Evolutionary conservation across 164 flowering plant species (phyloP).

Genomic region (Tetrastigma voinierianum): DNA sequence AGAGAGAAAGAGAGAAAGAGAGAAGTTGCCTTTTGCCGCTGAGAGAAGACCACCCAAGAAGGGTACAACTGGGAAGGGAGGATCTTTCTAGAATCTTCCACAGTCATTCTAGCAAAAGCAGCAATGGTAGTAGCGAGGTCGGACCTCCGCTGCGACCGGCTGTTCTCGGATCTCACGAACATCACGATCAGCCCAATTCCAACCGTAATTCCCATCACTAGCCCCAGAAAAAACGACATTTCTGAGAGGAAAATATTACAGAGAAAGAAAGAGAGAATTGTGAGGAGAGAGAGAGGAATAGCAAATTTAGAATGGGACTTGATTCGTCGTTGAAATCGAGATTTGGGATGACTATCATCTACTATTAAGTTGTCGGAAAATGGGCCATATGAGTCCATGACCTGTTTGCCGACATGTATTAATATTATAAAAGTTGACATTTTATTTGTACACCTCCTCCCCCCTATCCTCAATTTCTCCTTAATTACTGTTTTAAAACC

Average conservation of each 20-base stretch:
- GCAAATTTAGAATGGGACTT: too few species aligned
- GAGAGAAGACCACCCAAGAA: constrained; percentile 87
- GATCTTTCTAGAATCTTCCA: constrained; percentile 87
- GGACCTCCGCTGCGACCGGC: constrained; percentile 52
- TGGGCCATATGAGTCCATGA: too few species aligned
- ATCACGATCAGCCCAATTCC: constrained; percentile 54
- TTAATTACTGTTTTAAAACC: too few species aligned
- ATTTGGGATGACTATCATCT: neutral
- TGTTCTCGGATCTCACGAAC: constrained; percentile 68
- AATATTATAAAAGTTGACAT: too few species aligned
- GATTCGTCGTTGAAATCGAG: neutral
- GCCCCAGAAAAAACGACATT: constrained; percentile 64
- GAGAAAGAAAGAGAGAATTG: neutral
- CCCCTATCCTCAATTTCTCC: too few species aligned
- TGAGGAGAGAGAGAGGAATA: neutral
- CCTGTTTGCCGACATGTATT: too few species aligned
- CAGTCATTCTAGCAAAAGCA: constrained; percentile 90
- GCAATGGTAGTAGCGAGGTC: constrained; percentile 69
- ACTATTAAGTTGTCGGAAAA: neutral
- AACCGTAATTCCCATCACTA: constrained; percentile 51
- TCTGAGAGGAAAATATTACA: neutral
- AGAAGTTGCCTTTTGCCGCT: constrained; percentile 69
- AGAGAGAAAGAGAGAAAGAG: neutral
- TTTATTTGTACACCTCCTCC: too few species aligned
- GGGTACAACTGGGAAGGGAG: constrained; percentile 63